These are phyloP conservation scores for Spinacia oleracea DNA, from an alignment of 179 eudicot species.

Conservation along the genomic window DNA sequence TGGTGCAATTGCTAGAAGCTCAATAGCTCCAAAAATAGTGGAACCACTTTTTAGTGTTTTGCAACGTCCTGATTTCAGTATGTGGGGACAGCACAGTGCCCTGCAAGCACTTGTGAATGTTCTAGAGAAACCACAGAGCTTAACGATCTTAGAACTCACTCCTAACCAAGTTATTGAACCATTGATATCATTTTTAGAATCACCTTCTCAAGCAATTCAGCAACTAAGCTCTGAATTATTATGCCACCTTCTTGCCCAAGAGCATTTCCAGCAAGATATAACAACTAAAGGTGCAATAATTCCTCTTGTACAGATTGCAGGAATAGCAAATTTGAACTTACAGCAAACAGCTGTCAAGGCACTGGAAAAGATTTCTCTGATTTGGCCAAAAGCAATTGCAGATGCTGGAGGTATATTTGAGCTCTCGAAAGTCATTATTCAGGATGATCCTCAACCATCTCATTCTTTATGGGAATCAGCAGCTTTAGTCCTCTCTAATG, in stretches of 20 bases:
- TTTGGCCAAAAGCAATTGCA: constrained; percentile 94
- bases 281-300: constrained; percentile 60
- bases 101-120: constrained; percentile 93
- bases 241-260: constrained; percentile 69
- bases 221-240: constrained; percentile 71
- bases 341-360: constrained; percentile 94
- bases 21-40: constrained; percentile 86
- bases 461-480: constrained; percentile 97
- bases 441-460: constrained; percentile 84
- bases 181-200: constrained; percentile 72
- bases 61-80: constrained; percentile 74
- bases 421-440: constrained; percentile 83
- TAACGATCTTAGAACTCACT: constrained; percentile 62
- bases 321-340: constrained; percentile 68
- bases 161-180: constrained; percentile 83
- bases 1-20: constrained; percentile 83
- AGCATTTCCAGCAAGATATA: constrained; percentile 71
- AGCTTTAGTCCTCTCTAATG: constrained; percentile 75
- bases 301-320: constrained; percentile 78
- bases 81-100: constrained; percentile 95
- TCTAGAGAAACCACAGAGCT: constrained; percentile 81
- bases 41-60: constrained; percentile 80
- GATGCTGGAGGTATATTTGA: constrained; percentile 92
- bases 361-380: constrained; percentile 64
- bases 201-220: constrained; percentile 77